Percentiles rank a stretch among this genome's conserved stretches.
These are phyloP conservation scores for Xylariales sp. DNA, from an alignment of 2,329 filamentous ascomycete species.

Conservation along the genomic window DNA sequence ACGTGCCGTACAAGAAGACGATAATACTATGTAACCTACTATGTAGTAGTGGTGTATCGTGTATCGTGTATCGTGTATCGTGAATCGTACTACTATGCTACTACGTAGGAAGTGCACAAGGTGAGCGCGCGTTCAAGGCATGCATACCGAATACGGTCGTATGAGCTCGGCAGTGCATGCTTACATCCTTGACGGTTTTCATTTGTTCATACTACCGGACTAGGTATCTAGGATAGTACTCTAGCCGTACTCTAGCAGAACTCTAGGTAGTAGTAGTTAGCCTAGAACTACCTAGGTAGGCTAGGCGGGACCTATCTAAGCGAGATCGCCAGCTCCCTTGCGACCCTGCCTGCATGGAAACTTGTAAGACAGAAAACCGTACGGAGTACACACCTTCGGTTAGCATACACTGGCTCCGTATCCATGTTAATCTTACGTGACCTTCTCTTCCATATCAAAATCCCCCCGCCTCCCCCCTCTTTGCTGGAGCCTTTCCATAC, in stretches of 20 bases:
- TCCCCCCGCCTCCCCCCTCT: neutral
- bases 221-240: no score
- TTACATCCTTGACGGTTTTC: slow-evolving; percentile 16
- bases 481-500: neutral
- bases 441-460: neutral
- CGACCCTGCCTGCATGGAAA: slow-evolving; percentile 24
- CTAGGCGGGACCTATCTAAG: slow-evolving; percentile 19
- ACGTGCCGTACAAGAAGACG: no score
- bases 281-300: neutral
- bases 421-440: slow-evolving; percentile 4
- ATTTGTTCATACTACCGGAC: neutral
- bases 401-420: neutral
- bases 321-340: slow-evolving; percentile 32
- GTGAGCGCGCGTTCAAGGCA: neutral
- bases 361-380: slow-evolving; percentile 5
- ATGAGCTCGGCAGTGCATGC: slow-evolving; percentile 29
- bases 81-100: neutral
- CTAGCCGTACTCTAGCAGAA: no score
- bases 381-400: slow-evolving; percentile 1
- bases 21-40: no score
- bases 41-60: no score
- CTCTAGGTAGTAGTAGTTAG: no score
- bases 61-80: no score
- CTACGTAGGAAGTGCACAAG: neutral
- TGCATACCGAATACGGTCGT: slow-evolving; percentile 29